phyloP scores from a whole-genome alignment of 1,284 basidiomycete species.

The Pisolithus thermaeus region DNA sequence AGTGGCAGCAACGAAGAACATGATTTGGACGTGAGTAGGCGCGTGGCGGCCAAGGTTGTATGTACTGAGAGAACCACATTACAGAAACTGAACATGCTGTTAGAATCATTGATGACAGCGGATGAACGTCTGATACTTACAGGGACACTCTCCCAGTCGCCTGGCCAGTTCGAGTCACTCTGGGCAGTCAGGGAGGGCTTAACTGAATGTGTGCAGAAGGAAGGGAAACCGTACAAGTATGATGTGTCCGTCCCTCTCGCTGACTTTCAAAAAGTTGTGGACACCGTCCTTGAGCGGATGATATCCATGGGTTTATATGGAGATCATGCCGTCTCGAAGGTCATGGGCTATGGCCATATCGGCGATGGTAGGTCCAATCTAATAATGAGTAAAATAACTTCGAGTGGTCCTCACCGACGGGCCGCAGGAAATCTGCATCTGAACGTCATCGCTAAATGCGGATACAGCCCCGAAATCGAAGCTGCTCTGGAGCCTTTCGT shows the following conservation, averaged over 20 bases:
- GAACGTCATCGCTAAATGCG: slow-evolving; percentile 80
- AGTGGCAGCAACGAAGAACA: slow-evolving; percentile 93
- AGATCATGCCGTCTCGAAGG: slow-evolving; percentile 70
- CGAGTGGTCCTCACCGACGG: slow-evolving; percentile 1
- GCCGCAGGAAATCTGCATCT: slow-evolving; percentile 85
- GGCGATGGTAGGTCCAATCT: slow-evolving; percentile 74
- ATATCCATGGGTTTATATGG: slow-evolving; percentile 69
- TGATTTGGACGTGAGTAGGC: slow-evolving; percentile 76
- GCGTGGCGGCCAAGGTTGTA: slow-evolving; percentile 2
- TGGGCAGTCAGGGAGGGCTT: slow-evolving; percentile 96
- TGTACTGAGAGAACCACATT: slow-evolving; percentile 9
- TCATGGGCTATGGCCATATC: slow-evolving; percentile 94
- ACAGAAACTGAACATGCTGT: slow-evolving; percentile 85
- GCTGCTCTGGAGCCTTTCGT: slow-evolving; percentile 91
- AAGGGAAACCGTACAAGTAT: slow-evolving; percentile 97
- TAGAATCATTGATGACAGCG: slow-evolving; percentile 76
- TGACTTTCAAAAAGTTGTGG: slow-evolving; percentile 88
- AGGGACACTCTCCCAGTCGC: slow-evolving; percentile 90
- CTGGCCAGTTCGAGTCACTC: slow-evolving; percentile 83
- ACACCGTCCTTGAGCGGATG: slow-evolving; percentile 73
- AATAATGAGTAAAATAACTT: not conserved
- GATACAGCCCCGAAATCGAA: slow-evolving; percentile 82
- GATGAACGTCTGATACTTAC: slow-evolving; percentile 78
- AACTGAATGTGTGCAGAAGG: slow-evolving; percentile 90
- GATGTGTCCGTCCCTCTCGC: slow-evolving; percentile 90